Conservation (phyloP, 768 basidiomycete species). For the Hysterangium stoloniferum region DNA sequence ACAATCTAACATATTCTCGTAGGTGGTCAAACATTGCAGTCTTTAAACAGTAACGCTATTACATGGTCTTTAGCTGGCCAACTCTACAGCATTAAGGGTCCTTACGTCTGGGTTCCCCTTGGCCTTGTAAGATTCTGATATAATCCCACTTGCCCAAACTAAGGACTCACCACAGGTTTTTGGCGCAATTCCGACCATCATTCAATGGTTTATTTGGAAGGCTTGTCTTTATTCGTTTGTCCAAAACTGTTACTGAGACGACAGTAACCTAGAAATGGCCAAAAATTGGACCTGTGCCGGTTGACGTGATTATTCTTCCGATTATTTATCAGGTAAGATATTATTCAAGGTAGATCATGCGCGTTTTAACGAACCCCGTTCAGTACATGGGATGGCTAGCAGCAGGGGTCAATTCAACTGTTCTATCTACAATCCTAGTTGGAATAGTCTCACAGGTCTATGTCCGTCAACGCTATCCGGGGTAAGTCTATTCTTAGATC, state of each 20-base stretch:
- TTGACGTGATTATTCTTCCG: slow-evolving; percentile 45
- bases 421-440: slow-evolving; percentile 40
- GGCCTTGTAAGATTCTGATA: slow-evolving; percentile 23
- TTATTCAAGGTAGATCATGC: too few species aligned
- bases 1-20: neutral
- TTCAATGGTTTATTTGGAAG: slow-evolving; percentile 49
- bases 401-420: slow-evolving; percentile 47
- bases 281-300: slow-evolving; percentile 42
- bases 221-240: slow-evolving; percentile 26
- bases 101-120: slow-evolving; percentile 51
- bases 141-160: neutral
- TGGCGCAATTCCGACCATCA: slow-evolving; percentile 42
- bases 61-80: slow-evolving; percentile 59
- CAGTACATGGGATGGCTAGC: slow-evolving; percentile 20
- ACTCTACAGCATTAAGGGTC: slow-evolving; percentile 45
- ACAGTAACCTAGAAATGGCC: slow-evolving; percentile 38
- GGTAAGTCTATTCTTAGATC: slow-evolving; percentile 14
- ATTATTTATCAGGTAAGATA: slow-evolving; percentile 42
- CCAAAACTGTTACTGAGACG: neutral
- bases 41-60: slow-evolving; percentile 48
- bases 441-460: slow-evolving; percentile 53
- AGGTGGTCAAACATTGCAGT: slow-evolving; percentile 44
- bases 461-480: slow-evolving; percentile 48
- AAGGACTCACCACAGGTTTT: slow-evolving; percentile 24
- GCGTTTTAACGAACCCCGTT: too few species aligned